Base-by-base conservation (phyloP, 2,329 filamentous ascomycete species). In the Penicillium sp. region DNA sequence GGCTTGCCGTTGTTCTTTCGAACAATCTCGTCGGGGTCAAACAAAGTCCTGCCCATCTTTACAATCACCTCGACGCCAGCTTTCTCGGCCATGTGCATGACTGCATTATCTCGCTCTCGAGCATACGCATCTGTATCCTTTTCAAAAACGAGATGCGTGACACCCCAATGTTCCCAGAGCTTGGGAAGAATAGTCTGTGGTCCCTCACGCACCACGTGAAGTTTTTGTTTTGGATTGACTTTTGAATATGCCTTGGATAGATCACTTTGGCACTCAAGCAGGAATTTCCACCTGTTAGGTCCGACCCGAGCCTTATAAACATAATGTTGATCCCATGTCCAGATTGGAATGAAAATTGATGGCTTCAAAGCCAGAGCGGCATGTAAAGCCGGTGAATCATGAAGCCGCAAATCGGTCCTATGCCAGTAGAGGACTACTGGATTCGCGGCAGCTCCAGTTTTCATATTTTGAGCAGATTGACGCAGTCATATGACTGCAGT, bases 271-370 rank as follows among this genome's bases (percentile, higher is more conserved):
- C 87, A 90, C 68, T 91, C 88, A 23, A 91, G 78, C 76, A 90
- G 71, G 65, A 87, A 91, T 63, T 89, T 85, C 86, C 87, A 91
- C 61, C 89, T 78, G 64, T 92, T 92, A 8, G 84, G 76, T 0
- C 87, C 87, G 4, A 86, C 87, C 53, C 88, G 81, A 1, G 85
- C 84, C 30, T 81, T 81, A 67, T 90, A 91, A 26, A 91, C 87
- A 67, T 91, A 91, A 68, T 91, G 87, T 53, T 88, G 88, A 67
- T 91, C 88, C 87, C 88, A 92, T 1, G 86, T 90, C 79, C 89
- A 92, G 42, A 91, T 81, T 0, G 88, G 88, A 77, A 87, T 91
- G 26, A 92, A 75, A 18, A 81, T 83, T 48, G 81, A 81, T 1
- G 88, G 87, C 0, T 88, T 78, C 7, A 91, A 77, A 54, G 88